Base-by-base conservation (phyloP, 1,284 basidiomycete species). In the Marasmius oreades region DNA sequence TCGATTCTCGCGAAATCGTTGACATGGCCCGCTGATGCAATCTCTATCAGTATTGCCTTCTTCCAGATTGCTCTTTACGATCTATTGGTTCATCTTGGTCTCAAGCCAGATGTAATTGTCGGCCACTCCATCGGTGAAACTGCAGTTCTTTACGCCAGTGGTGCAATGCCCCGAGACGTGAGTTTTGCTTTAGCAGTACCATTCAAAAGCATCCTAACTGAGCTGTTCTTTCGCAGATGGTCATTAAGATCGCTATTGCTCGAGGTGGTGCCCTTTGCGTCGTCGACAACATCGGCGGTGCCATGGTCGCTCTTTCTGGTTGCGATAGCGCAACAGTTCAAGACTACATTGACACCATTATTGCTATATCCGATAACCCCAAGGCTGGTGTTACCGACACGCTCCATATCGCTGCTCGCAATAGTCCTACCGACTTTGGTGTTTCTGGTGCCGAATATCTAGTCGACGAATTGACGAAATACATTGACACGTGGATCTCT, bases 381-480 rank as follows among this genome's bases (percentile, higher is more conserved):
- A 26, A 37, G n/a, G 36, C 36, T n/a, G 42, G 34, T 23, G 42
- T 42, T 18, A 52, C 34, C 24, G 42, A 44, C 20, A 28, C 51
- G 7, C 51, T 52, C 14, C 51, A 52, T 24, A 24, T 42, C 10
- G 51, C 36, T 20, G 51, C 51, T 22, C 28, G 36, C 18, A 52
- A 52, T 18, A 52, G 51, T 28, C 51, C 51, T 5, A 42, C 51
- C 24, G 51, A 52, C 51, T 42, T 52, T 42, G 51, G 51, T 42
- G 34, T 52, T 14, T 50, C 47, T 10, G 47, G 47, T n/a, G 47
- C 47, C 16, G 47, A 50, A 20, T 50, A 50, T n/a, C 26, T 50
- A 11, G 47, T 50, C 24, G 47, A 50, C 20, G 47, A 28, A 4
- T 20, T 50, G 47, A 31, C 47, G 14, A 33, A 50, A 18, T 50